Evolutionary conservation across 371 early-diverging fungal genomes (phyloP), one percentile per base, ranked within the genome.

Genomic region (Umbelopsis sp.): DNA sequence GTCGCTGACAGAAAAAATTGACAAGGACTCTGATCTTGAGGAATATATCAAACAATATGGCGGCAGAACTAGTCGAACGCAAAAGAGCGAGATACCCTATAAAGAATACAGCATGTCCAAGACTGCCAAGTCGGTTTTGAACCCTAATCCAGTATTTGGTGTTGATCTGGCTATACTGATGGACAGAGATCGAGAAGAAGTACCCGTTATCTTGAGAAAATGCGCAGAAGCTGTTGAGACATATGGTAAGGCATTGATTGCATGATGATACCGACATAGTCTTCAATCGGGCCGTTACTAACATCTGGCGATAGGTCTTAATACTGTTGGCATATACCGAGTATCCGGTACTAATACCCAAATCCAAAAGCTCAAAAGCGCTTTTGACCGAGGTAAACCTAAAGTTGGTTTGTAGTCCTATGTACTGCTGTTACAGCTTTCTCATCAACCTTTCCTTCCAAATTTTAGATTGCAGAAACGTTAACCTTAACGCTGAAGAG

Each of bases 281-380:
- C 29, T 29, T 29, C 29, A 1, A 29, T 29, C 0, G 29, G 1
- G 29, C 29, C 29, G 29, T 29, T 29, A 29, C 29, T 29, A 29
- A 29, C 29, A 4, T 29, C 29, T 29, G 29, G 29, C 29, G 29
- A 29, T 29, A 76, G 92, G 90, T 9, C 72, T 94, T 76, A 79
- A 82, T 18, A 79, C 84, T 57, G 95, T 93, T 37, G 96, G 97
- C 1, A 82, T 97, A 3, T 97, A 97, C 75, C 90, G 97, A 11
- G 74, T 92, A 8, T 92, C 95, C 4, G 96, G 95, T 4, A 83
- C 89, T 22, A 86, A 78, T 41, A 82, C 87, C 22, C 86, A 86
- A 65, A 88, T 96, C 14, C 89, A 88, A 68, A 85, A 85, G 66
- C 77, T 96, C 41, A 80, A 89, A 20, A 78, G 80, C 41, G 78